A percentile compares a stretch with the other conserved stretches of the same genome.
These are phyloP conservation scores for Mycena vitilis DNA, from an alignment of 768 basidiomycete species.

Conservation along the genomic window DNA sequence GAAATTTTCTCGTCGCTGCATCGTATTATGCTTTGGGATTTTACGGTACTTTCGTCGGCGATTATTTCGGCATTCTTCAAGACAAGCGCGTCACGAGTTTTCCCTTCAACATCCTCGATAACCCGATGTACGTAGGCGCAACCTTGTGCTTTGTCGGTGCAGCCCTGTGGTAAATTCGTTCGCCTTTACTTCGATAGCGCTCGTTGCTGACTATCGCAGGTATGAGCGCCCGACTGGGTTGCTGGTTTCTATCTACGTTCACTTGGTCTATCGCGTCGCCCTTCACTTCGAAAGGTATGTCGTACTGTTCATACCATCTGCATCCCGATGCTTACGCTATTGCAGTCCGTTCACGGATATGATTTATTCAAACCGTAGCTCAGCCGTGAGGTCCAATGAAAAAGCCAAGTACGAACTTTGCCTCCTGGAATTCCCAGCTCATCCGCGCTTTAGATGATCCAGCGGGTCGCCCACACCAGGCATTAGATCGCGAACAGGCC, in stretches of 20 bases:
- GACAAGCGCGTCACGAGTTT: slow-evolving; percentile 25
- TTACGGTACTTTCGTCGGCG: slow-evolving; percentile 30
- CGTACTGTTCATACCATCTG: background rate
- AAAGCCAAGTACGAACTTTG: too few relatives aligned
- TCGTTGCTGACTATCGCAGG: slow-evolving; percentile 4
- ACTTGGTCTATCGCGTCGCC: slow-evolving; percentile 15
- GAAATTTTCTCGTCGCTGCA: slow-evolving; percentile 25
- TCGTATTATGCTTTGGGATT: slow-evolving; percentile 26
- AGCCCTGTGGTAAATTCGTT: slow-evolving; percentile 21
- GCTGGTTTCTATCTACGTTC: slow-evolving; percentile 26
- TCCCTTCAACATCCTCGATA: slow-evolving; percentile 20
- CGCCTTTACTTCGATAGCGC: background rate
- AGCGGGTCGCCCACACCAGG: too few relatives aligned
- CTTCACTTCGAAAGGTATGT: slow-evolving; percentile 24
- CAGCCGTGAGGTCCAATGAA: too few relatives aligned
- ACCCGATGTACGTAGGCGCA: slow-evolving; percentile 32
- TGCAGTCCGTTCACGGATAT: slow-evolving; percentile 7
- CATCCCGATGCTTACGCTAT: background rate
- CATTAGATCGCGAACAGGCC: too few relatives aligned
- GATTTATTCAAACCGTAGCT: background rate
- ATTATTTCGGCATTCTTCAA: slow-evolving; percentile 30
- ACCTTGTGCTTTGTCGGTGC: slow-evolving; percentile 30
- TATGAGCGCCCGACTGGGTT: slow-evolving; percentile 28
- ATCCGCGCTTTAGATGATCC: too few relatives aligned
- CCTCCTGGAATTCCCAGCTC: too few relatives aligned